These are phyloP conservation scores for Picea glauca DNA, from an alignment of 75 land plant genomes.

Conservation along the genomic window DNA sequence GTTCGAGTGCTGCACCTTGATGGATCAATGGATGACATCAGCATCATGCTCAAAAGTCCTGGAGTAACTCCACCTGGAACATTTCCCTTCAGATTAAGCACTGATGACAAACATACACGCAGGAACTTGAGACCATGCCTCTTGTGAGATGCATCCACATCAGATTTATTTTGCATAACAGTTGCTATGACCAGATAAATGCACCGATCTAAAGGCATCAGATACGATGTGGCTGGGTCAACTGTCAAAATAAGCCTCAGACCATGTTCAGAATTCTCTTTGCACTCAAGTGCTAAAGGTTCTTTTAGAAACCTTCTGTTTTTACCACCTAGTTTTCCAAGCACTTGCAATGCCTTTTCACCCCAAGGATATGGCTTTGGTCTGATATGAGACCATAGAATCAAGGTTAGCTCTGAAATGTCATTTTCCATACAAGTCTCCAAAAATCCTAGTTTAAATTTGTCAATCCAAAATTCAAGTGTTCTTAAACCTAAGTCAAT, in stretches of 20 bases:
- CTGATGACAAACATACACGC: slow-evolving; percentile 84
- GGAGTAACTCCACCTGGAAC: slow-evolving; percentile 61
- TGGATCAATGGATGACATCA: slow-evolving; percentile 70
- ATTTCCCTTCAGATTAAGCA: slow-evolving; percentile 86
- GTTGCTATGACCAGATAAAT: slow-evolving; percentile 84
- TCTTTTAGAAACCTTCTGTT: slow-evolving; percentile 93
- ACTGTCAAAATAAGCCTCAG: slow-evolving; percentile 89
- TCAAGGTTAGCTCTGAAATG: slow-evolving; percentile 86
- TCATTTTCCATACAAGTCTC: slow-evolving; percentile 97
- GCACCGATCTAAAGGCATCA: slow-evolving; percentile 95
- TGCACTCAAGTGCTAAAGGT: slow-evolving; percentile 94
- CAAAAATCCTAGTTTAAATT: slow-evolving; percentile 95
- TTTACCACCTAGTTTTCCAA: slow-evolving; percentile 96
- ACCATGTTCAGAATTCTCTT: slow-evolving; percentile 98
- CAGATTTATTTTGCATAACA: slow-evolving; percentile 59
- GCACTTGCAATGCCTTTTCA: slow-evolving; percentile 81
- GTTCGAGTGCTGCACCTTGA: slow-evolving; percentile 70
- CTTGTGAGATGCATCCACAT: slow-evolving; percentile 73
- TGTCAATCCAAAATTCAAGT: slow-evolving; percentile 98
- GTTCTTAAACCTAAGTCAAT: slow-evolving; percentile 84
- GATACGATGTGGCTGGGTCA: slow-evolving; percentile 89
- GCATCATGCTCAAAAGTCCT: slow-evolving; percentile 58
- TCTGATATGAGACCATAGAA: slow-evolving; percentile 94
- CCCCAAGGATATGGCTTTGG: slow-evolving; percentile 96
- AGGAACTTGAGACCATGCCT: slow-evolving; percentile 90